Conservation (phyloP, 306 rosid species). For the Hippophae gyantsensis region DNA sequence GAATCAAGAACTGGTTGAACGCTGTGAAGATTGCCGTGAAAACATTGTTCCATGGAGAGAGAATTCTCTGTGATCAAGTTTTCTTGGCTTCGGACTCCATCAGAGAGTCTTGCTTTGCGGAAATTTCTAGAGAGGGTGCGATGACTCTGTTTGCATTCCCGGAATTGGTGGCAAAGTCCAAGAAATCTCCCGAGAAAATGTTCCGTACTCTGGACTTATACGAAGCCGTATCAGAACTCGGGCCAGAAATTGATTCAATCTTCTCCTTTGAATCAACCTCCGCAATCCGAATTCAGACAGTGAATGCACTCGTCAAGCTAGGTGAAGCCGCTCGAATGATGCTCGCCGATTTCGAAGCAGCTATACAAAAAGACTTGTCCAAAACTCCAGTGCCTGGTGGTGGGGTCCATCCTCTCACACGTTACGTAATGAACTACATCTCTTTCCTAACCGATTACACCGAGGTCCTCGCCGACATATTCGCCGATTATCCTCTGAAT, state of each 20-base stretch:
- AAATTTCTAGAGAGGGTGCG: constrained; percentile 50
- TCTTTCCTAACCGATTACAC: constrained; percentile 53
- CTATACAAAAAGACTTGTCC: constrained; percentile 59
- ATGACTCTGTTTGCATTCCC: constrained; percentile 51
- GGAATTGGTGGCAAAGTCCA: constrained; percentile 58
- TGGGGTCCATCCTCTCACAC: constrained; percentile 81
- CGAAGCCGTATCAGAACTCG: constrained; percentile 42
- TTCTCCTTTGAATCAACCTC: constrained; percentile 60
- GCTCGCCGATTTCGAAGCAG: constrained; percentile 54
- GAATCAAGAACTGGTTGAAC: constrained; percentile 55
- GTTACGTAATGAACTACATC: constrained; percentile 82
- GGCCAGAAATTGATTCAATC: constrained; percentile 51
- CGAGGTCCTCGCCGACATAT: constrained; percentile 35
- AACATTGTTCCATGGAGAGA: constrained; percentile 52
- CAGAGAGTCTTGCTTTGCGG: constrained; percentile 47
- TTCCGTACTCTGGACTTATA: constrained; percentile 58
- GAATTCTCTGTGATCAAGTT: constrained; percentile 42
- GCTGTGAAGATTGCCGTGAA: constrained; percentile 42
- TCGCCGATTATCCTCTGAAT: constrained; percentile 47
- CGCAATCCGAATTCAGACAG: constrained; percentile 33
- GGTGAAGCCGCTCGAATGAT: constrained; percentile 36
- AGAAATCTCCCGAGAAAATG: constrained; percentile 70
- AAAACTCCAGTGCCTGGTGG: constrained; percentile 58
- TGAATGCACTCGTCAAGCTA: constrained; percentile 32
- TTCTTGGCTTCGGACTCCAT: constrained; percentile 35